A percentile compares a stretch with the other conserved stretches of the same genome.
phyloP scores from a whole-genome alignment of 305 asterid species.

The Plantago rigida region DNA sequence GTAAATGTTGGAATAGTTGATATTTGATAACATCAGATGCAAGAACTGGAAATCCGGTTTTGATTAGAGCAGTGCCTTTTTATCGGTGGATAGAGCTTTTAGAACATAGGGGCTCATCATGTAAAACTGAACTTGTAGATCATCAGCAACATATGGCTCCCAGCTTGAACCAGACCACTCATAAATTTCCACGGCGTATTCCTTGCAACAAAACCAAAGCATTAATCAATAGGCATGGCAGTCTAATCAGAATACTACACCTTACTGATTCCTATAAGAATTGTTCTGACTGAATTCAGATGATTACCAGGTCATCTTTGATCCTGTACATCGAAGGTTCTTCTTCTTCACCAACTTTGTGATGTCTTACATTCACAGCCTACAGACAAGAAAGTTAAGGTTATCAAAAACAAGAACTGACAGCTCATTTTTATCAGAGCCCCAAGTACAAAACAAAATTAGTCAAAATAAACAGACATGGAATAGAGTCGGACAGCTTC shows the following conservation, averaged over 20 bases:
- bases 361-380: conserved; percentile 73
- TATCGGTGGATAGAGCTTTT: conserved; percentile 59
- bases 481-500: conserved; percentile 8
- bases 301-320: conserved; percentile 72
- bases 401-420: not conserved
- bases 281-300: conserved; percentile 11
- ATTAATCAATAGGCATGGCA: conserved; percentile 13
- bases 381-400: conserved; percentile 22
- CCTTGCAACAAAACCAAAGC: conserved; percentile 38
- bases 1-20: conserved; percentile 7
- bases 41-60: not conserved
- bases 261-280: conserved; percentile 6
- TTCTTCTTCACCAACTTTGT: conserved; percentile 61
- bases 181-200: conserved; percentile 63
- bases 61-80: conserved; percentile 42
- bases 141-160: conserved; percentile 74
- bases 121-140: conserved; percentile 76
- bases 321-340: conserved; percentile 83
- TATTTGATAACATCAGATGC: not conserved
- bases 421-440: not conserved
- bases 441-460: not conserved
- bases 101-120: conserved; percentile 93
- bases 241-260: conserved; percentile 12
- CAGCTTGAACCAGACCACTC: conserved; percentile 80
- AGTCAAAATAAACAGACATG: conserved; percentile 10